Evolutionary conservation across 2,329 filamentous ascomycete genomes (phyloP).

Genomic region (Aureobasidium subglaciale): DNA sequence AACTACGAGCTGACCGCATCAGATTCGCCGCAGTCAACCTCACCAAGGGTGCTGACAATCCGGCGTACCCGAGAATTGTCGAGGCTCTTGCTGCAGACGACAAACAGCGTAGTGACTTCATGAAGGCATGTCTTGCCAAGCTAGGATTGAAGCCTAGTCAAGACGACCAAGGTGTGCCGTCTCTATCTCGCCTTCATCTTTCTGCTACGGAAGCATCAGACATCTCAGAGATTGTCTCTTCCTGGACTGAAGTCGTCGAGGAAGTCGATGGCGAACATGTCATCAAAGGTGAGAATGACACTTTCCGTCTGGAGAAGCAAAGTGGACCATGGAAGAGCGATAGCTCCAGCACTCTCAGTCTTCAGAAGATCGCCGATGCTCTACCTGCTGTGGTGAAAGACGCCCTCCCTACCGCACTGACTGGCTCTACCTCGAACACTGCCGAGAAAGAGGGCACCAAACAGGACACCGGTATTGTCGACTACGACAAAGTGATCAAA

Average conservation of each 20-base stretch:
- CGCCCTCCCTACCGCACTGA: slow-evolving; percentile 12
- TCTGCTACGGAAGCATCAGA: slow-evolving; percentile 60
- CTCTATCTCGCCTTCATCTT: slow-evolving; percentile 75
- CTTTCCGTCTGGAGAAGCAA: slow-evolving; percentile 67
- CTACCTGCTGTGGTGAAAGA: slow-evolving; percentile 23
- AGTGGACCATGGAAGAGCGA: background rate
- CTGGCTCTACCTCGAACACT: background rate
- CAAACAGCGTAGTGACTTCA: slow-evolving; percentile 60
- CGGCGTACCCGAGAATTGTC: slow-evolving; percentile 65
- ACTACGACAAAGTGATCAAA: slow-evolving; percentile 70
- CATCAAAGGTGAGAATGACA: slow-evolving; percentile 75
- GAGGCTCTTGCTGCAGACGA: slow-evolving; percentile 63
- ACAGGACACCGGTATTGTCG: slow-evolving; percentile 54
- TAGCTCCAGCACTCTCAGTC: slow-evolving; percentile 28
- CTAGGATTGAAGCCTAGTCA: slow-evolving; percentile 73
- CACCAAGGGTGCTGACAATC: slow-evolving; percentile 54
- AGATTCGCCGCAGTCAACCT: slow-evolving; percentile 82
- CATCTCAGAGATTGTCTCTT: slow-evolving; percentile 60
- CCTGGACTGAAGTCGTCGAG: slow-evolving; percentile 56
- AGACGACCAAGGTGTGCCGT: slow-evolving; percentile 62
- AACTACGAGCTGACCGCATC: slow-evolving; percentile 19
- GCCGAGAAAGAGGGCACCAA: slow-evolving; percentile 17
- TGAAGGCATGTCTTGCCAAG: slow-evolving; percentile 72
- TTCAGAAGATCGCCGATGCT: slow-evolving; percentile 22
- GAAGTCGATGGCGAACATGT: slow-evolving; percentile 55